Percentiles rank a stretch among this genome's conserved stretches.
These are phyloP conservation scores for Bryoerythrophyllum caledonicum DNA, from an alignment of 225 moss, liverwort and hornwort species.

Conservation along the genomic window DNA sequence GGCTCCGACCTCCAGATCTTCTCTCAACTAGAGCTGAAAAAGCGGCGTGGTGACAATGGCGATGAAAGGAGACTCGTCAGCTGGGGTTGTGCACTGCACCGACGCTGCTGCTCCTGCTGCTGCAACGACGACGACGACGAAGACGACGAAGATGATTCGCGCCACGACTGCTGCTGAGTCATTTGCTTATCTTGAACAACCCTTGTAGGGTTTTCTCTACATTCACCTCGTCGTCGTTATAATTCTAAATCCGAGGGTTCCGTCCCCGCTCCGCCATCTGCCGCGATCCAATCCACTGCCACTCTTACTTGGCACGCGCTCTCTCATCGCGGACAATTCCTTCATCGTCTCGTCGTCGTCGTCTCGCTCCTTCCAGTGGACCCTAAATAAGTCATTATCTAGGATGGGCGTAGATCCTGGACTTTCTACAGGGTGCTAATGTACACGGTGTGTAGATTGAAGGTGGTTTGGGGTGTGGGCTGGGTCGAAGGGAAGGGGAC, in stretches of 20 bases:
- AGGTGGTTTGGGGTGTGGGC: too few relatives aligned
- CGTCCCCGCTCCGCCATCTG: conserved; percentile 8
- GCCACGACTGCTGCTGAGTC: conserved; percentile 16
- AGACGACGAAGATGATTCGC: too few relatives aligned
- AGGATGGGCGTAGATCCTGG: background rate
- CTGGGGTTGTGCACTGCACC: too few relatives aligned
- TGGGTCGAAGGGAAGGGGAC: too few relatives aligned
- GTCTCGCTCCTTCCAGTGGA: background rate
- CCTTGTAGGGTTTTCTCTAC: background rate
- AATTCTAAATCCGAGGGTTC: background rate
- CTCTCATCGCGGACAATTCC: background rate
- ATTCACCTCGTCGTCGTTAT: background rate
- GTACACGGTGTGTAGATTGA: too few relatives aligned
- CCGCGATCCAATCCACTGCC: background rate
- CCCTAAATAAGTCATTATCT: background rate
- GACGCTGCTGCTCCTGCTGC: too few relatives aligned
- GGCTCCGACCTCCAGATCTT: background rate
- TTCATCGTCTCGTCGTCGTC: conserved; percentile 8
- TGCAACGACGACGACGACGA: background rate
- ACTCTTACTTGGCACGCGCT: background rate
- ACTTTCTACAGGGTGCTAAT: too few relatives aligned
- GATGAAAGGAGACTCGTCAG: background rate
- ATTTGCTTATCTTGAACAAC: conserved; percentile 12
- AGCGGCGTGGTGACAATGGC: background rate
- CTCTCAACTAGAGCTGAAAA: background rate